Evolutionary conservation across 257 asterid genomes (phyloP), one percentile per base, ranked within the genome.

Genomic region (Scutellaria minor): DNA sequence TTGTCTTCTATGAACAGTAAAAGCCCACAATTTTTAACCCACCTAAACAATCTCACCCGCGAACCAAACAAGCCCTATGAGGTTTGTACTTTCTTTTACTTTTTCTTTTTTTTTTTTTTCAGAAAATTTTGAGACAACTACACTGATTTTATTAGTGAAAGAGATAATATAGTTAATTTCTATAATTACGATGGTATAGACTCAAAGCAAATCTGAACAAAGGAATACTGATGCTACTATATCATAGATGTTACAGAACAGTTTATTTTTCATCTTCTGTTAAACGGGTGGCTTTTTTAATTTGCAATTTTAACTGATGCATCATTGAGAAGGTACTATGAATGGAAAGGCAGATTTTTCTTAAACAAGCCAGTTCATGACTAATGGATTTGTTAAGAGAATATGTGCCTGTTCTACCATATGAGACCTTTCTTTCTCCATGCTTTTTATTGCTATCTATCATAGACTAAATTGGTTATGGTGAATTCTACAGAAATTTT

Each of bases 401-500:
- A 62, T 59, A 1, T 31, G 12, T 45, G 55, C n/a, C 31, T 63
- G 13, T 64, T 64, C 42, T 71, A 48, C 31, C 57, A 70, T 53
- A 54, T 12, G 7, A 50, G 52, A 20, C 67, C 57, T 57, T 24
- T 11, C n/a, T 62, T 60, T 67, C 46, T 39, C 42, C 11, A 44
- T 31, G 11, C 15, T 45, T 51, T 22, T 24, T 70, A 15, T 50
- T 63, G 14, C 66, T 66, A 7, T 50, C 55, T 70, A 11, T 71
- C 42, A 24, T 64, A 15, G 24, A 54, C 40, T 69, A 71, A 76
- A 66, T 35, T 5, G n/a, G 40, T 44, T 64, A 6, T 10, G 73
- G 48, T 61, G 83, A 74, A 15, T 79, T 81, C 68, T 83, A 90
- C 93, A 95, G 98, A 95, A 92, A 90, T 95, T 95, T 83, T 92